Evolutionary conservation across 2,329 filamentous ascomycete genomes (phyloP).

Genomic region (Gaeumannomyces sp.): DNA sequence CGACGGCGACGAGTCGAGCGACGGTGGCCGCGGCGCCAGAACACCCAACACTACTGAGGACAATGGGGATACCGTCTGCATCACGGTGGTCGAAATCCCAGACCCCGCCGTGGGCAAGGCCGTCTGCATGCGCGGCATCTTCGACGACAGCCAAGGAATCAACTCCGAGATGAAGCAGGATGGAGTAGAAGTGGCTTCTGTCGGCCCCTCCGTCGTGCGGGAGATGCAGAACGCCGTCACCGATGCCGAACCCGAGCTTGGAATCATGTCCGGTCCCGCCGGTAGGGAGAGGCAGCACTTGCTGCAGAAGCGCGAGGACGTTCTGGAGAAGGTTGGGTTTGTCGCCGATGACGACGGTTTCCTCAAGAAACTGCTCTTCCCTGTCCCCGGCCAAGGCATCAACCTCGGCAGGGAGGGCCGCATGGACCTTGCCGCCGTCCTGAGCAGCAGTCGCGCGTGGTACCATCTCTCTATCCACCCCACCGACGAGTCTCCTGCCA

Average conservation of each 20-base stretch:
- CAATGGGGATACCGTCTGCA: slow-evolving; percentile 74
- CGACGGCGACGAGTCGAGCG: slow-evolving; percentile 61
- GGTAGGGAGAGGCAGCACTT: slow-evolving; percentile 70
- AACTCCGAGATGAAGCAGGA: slow-evolving; percentile 97
- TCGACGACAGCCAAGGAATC: slow-evolving; percentile 88
- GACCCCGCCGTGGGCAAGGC: slow-evolving; percentile 77
- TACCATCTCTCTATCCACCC: slow-evolving; percentile 90
- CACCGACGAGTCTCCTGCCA: slow-evolving; percentile 75
- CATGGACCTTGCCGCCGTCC: slow-evolving; percentile 66
- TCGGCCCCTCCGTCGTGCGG: slow-evolving; percentile 74
- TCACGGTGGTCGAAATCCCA: slow-evolving; percentile 84
- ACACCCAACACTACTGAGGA: slow-evolving; percentile 67
- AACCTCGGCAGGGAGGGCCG: slow-evolving; percentile 71
- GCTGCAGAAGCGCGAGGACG: slow-evolving; percentile 72
- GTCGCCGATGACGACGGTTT: slow-evolving; percentile 79
- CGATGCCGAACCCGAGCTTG: slow-evolving; percentile 72
- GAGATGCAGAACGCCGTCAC: slow-evolving; percentile 81
- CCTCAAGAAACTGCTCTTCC: slow-evolving; percentile 74
- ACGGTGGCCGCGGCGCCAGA: slow-evolving; percentile 49
- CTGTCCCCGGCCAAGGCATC: slow-evolving; percentile 70
- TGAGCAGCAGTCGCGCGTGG: slow-evolving; percentile 87
- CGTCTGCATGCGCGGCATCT: slow-evolving; percentile 80
- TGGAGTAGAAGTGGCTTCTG: slow-evolving; percentile 67
- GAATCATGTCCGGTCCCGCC: slow-evolving; percentile 60
- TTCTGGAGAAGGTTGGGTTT: slow-evolving; percentile 81